Conservation (phyloP, 805 yeast genomes). For the Hanseniaspora osmophila region DNA sequence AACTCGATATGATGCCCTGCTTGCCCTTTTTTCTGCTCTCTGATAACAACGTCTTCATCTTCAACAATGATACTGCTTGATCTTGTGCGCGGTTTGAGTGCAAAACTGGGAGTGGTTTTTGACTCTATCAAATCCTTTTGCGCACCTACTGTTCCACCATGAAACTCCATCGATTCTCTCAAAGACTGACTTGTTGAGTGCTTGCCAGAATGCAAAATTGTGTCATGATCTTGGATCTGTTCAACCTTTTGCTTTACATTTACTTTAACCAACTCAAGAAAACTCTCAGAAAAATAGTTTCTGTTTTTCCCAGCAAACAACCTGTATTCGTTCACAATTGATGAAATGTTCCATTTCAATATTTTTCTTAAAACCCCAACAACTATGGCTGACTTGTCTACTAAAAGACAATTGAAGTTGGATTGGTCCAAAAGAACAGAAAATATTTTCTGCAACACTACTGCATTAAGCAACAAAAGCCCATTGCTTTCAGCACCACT, state of each 20-base stretch:
- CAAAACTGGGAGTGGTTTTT: no score
- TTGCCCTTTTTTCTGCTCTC: no score
- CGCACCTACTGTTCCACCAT: no score
- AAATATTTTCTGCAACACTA: constrained; percentile 50
- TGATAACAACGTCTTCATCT: no score
- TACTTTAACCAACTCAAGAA: constrained; percentile 54
- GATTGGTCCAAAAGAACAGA: constrained; percentile 46
- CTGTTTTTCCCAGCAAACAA: constrained; percentile 57
- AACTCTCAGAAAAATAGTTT: constrained; percentile 70
- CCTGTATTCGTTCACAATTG: constrained; percentile 75
- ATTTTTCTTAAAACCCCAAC: constrained; percentile 70
- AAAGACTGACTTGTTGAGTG: no score
- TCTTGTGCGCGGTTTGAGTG: no score
- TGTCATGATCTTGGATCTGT: no score
- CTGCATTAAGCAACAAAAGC: constrained; percentile 66
- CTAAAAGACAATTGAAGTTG: constrained; percentile 54
- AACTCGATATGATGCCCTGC: no score
- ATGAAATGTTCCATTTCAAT: constrained; percentile 79
- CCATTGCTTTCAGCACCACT: constrained; percentile 29
- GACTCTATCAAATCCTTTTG: no score
- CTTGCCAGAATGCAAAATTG: no score
- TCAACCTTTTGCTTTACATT: constrained; percentile 17
- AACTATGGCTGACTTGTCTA: constrained; percentile 69
- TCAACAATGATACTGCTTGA: no score
- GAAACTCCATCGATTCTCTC: no score